A percentile compares a stretch with the other conserved stretches of the same genome.
Evolutionary conservation across 2,329 filamentous ascomycete genomes (phyloP).

Genomic region (Tolypocladium cylindrosporum): DNA sequence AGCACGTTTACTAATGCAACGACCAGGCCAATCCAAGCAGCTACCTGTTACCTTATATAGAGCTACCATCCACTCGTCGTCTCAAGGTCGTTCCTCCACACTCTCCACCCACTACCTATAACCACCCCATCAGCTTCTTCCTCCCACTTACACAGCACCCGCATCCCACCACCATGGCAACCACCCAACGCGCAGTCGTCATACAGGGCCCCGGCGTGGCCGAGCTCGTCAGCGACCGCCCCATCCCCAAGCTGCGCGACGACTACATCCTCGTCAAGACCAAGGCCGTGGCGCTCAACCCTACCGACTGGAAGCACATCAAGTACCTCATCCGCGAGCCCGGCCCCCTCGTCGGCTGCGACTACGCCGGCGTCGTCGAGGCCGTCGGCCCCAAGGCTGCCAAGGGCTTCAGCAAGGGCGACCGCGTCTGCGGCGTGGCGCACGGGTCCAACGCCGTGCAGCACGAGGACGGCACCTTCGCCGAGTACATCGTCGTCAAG

Average conservation of each 20-base stretch:
- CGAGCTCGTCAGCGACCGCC: background rate
- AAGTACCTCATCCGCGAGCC: slow-evolving; percentile 10
- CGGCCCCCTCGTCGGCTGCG: slow-evolving; percentile 20
- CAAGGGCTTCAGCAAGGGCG: slow-evolving; percentile 10
- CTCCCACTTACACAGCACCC: background rate
- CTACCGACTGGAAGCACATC: slow-evolving; percentile 23
- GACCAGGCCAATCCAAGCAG: background rate
- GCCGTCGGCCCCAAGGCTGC: slow-evolving; percentile 9
- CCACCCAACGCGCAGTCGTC: background rate
- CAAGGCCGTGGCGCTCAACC: slow-evolving; percentile 23
- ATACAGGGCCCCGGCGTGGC: background rate
- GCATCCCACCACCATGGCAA: background rate
- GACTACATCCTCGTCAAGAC: slow-evolving; percentile 12
- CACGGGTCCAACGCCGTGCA: slow-evolving; percentile 10
- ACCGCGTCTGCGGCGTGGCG: slow-evolving; percentile 15
- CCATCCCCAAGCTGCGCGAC: background rate
- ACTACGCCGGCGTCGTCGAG: slow-evolving; percentile 23
- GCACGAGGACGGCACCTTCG: slow-evolving; percentile 16
- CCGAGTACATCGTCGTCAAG: slow-evolving; percentile 14
- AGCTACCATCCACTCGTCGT: background rate
- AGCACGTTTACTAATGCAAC: background rate
- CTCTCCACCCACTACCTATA: background rate
- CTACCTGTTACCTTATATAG: background rate
- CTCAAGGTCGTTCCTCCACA: background rate
- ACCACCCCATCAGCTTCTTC: background rate